These are phyloP conservation scores for Phaeosphaeria sp. DNA, from an alignment of 2,329 filamentous ascomycete genomes.

Conservation along the genomic window DNA sequence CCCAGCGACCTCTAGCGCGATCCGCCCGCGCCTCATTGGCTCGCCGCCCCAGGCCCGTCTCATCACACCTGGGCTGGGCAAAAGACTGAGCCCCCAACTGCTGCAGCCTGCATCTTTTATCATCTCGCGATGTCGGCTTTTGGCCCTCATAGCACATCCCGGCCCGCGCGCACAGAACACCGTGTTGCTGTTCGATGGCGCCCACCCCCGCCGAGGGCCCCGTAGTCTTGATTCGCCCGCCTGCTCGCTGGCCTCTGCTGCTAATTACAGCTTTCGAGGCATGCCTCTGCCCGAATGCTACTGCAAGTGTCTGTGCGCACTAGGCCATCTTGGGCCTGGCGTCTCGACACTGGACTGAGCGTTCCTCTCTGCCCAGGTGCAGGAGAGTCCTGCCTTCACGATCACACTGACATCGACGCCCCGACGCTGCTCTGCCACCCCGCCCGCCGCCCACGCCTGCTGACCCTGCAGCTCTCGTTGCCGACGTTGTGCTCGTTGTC, in stretches of 20 bases:
- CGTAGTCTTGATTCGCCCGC: not conserved
- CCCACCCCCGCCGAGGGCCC: not conserved
- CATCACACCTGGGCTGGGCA: constrained; percentile 19
- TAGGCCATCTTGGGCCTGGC: not conserved
- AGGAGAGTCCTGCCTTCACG: constrained; percentile 17
- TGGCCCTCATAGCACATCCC: not conserved
- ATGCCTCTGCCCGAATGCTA: not conserved
- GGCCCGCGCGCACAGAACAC: not conserved
- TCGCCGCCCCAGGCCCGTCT: constrained; percentile 20
- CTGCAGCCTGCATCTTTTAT: constrained; percentile 20
- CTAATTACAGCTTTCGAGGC: constrained; percentile 8
- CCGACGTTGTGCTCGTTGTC: constrained; percentile 10
- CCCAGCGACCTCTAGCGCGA: not conserved
- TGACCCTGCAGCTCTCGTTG: constrained; percentile 25
- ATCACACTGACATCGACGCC: constrained; percentile 32
- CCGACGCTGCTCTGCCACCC: constrained; percentile 22
- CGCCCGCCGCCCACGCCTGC: constrained; percentile 10
- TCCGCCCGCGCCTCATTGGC: constrained; percentile 12
- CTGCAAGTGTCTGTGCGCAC: not conserved
- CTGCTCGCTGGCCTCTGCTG: not conserved
- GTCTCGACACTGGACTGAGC: no score
- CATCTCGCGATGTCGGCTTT: constrained; percentile 21
- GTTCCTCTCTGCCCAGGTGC: constrained; percentile 23
- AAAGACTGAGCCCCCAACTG: constrained; percentile 20
- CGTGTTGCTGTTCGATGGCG: not conserved